These are phyloP conservation scores for Rhynchosporium agropyri DNA, from an alignment of 2,329 filamentous ascomycete genomes.

Conservation along the genomic window DNA sequence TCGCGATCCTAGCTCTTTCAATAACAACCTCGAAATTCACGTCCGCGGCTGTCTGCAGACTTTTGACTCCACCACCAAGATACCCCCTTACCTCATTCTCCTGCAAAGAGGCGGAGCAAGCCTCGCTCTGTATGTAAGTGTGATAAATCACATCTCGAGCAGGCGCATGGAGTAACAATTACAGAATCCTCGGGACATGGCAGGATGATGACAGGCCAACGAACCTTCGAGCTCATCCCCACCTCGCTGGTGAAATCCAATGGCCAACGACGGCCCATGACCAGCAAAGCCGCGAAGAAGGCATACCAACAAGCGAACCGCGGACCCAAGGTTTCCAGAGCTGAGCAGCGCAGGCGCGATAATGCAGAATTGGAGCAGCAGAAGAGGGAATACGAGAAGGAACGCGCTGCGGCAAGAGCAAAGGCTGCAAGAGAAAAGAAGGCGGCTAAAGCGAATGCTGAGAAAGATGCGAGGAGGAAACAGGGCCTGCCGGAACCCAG, in stretches of 20 bases:
- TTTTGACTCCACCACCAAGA: constrained; percentile 4
- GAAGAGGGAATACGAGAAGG: constrained; percentile 55
- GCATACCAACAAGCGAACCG: constrained; percentile 48
- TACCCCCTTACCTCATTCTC: not conserved
- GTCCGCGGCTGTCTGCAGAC: not conserved
- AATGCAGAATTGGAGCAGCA: constrained; percentile 46
- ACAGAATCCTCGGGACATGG: not conserved
- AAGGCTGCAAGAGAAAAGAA: constrained; percentile 56
- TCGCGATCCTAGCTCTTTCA: not conserved
- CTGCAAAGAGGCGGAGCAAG: not conserved
- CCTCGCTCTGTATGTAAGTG: not conserved
- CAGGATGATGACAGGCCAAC: constrained; percentile 43
- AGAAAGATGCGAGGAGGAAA: constrained; percentile 53
- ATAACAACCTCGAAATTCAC: not conserved
- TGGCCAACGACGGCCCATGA: constrained; percentile 48
- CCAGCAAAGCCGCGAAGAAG: constrained; percentile 53
- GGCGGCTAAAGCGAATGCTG: constrained; percentile 54
- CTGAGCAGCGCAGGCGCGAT: constrained; percentile 45
- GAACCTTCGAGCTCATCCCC: constrained; percentile 51
- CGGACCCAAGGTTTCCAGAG: constrained; percentile 47
- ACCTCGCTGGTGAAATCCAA: constrained; percentile 36
- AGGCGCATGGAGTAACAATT: not conserved
- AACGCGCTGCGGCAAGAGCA: constrained; percentile 55
- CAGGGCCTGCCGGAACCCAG: constrained; percentile 57
- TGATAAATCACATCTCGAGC: not conserved